These are phyloP conservation scores for Phytophthora brassicae DNA, from an alignment of 352 stramenopile genomes.

Conservation along the genomic window DNA sequence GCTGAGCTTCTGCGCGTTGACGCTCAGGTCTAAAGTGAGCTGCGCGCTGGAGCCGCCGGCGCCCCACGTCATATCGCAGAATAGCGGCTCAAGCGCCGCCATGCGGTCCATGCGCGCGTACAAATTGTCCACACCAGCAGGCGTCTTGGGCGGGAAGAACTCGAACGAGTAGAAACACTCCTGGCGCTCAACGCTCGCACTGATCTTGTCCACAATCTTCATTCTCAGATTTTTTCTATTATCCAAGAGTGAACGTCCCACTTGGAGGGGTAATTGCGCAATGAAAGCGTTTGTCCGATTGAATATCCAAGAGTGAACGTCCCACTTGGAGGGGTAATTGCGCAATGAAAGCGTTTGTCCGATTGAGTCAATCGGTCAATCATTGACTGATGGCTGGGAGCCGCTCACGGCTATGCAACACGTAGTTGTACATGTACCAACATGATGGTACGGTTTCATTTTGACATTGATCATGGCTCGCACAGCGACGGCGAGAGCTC, in stretches of 20 bases:
- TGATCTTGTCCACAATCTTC: conserved; percentile 92
- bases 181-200: conserved; percentile 69
- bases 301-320: conserved; percentile 7
- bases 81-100: conserved; percentile 93
- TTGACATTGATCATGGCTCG: conserved; percentile 10
- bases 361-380: too few species aligned
- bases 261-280: conserved; percentile 16
- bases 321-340: conserved; percentile 10
- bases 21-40: conserved; percentile 95
- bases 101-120: conserved; percentile 97
- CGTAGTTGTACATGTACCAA: conserved; percentile 3
- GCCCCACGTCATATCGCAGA: conserved; percentile 99
- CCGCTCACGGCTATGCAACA: conserved; percentile 12
- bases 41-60: conserved; percentile 96
- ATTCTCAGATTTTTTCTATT: conserved; percentile 43
- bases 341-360: conserved; percentile 10
- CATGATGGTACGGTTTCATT: not conserved
- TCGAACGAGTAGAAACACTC: conserved; percentile 97
- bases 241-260: conserved; percentile 3
- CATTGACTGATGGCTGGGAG: conserved; percentile 26
- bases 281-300: conserved; percentile 4
- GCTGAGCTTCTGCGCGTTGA: conserved; percentile 91
- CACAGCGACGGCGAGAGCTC: conserved; percentile 11
- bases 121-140: conserved; percentile 96
- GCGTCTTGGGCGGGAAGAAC: conserved; percentile 98